These are phyloP conservation scores for Bjerkandera adusta DNA, from an alignment of 1,284 basidiomycete genomes.

Conservation along the genomic window DNA sequence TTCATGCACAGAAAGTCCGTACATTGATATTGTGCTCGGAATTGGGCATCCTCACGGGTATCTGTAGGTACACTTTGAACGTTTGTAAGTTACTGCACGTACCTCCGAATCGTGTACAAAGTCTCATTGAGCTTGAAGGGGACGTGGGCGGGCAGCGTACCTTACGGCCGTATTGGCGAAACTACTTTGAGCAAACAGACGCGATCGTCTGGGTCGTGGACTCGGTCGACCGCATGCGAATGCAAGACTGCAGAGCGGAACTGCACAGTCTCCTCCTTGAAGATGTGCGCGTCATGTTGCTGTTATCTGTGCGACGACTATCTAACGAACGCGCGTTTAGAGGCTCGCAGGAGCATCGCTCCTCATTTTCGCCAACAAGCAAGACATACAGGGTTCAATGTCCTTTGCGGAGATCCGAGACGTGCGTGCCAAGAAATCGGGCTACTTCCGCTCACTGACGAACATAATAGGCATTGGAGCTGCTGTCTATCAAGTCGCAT, in stretches of 20 bases:
- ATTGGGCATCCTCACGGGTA: conserved; percentile 3
- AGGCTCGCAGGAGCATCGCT: conserved; percentile 92
- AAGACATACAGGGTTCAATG: conserved; percentile 91
- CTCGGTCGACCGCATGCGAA: conserved; percentile 86
- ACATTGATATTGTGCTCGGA: background rate
- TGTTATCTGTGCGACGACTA: conserved; percentile 7
- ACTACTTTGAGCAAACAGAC: conserved; percentile 99
- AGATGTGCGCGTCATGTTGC: conserved; percentile 75
- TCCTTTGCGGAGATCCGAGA: conserved; percentile 79
- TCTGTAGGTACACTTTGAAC: conserved; percentile 82
- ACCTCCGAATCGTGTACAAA: background rate
- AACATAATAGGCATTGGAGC: conserved; percentile 67
- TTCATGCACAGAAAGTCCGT: conserved; percentile 86
- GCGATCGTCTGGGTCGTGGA: conserved; percentile 99
- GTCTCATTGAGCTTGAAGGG: conserved; percentile 53
- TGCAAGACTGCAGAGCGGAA: conserved; percentile 88
- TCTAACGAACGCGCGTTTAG: conserved; percentile 37
- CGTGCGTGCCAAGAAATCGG: conserved; percentile 53
- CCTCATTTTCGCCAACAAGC: conserved; percentile 98
- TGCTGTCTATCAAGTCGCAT: conserved; percentile 79
- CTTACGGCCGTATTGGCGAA: conserved; percentile 96
- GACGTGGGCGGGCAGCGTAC: conserved; percentile 98
- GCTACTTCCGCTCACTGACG: conserved; percentile 14
- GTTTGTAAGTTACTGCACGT: conserved; percentile 64
- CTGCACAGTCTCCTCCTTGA: conserved; percentile 84